Evolutionary conservation across 345 rosid species (phyloP), one percentile per base, ranked within the genome.

Genomic region (Corymbia maculata): DNA sequence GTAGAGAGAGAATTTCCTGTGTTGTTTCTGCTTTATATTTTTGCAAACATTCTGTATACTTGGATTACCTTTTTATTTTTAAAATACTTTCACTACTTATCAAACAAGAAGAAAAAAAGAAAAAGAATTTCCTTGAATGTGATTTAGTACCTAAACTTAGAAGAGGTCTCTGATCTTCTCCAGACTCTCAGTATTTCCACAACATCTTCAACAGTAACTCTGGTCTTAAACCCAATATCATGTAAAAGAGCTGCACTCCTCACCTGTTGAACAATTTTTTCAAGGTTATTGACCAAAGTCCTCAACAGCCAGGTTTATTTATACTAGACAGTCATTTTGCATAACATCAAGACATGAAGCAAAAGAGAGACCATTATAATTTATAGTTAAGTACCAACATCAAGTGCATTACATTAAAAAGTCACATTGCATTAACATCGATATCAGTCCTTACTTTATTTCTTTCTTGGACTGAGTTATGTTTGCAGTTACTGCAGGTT

Each of bases 221-320:
- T 91, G 79, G 97, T 94, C 93, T 94, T 97, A 85, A 96, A 94
- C 89, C 96, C 98, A 89, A 96, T 90, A 91, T 92, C 95, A 88
- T 86, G 87, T 68, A 95, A 87, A 86, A 97, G 90, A 86, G 93
- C 94, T 86, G 51, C 92, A 92, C 95, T 95, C 91, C 89, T 93
- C 88, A 97, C 94, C 99, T 97, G 94, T 89, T 47, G 52, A 47
- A 82, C 24, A 47, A 28, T 26, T 15, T 8, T 16, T 28, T 61
- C 16, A 3, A 11, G 16, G 32, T 61, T n/a, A 61, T 61, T 61
- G 32, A 61, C 32, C 70, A 28, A 61, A 61, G 32, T 28, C 32
- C 70, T 3, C 8, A 28, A 28, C 32, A 61, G 32, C 12, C 32
- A 28, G 70, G 70, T 61, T 11, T 9, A 13, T 28, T 61, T 61